A percentile compares a stretch with the other conserved stretches of the same genome.
phyloP scores from a whole-genome alignment of 768 basidiomycete species.

The Tricholoma matsutake region DNA sequence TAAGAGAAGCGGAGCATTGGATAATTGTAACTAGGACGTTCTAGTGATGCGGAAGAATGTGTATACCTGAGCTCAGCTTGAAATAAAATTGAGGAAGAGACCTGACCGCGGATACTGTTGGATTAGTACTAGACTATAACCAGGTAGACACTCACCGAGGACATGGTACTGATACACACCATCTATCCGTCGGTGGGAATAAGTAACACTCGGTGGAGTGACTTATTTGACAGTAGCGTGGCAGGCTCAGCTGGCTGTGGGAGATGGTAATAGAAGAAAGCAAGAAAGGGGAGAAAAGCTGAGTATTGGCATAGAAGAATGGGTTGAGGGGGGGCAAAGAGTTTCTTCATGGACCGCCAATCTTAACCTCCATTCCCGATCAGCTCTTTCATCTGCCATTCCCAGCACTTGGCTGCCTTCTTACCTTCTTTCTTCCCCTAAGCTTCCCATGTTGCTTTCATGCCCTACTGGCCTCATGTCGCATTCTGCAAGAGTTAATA shows the following conservation, averaged over 20 bases:
- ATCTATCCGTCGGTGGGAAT: neutral
- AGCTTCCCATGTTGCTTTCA: neutral
- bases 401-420: neutral
- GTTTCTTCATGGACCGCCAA: constrained; percentile 2
- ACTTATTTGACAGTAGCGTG: neutral
- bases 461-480: neutral
- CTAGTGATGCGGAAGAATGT: neutral
- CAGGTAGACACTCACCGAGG: neutral
- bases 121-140: neutral
- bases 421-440: constrained; percentile 2
- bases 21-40: constrained; percentile 8
- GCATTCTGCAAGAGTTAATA: neutral
- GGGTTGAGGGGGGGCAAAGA: neutral
- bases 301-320: neutral
- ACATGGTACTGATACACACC: neutral
- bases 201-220: neutral
- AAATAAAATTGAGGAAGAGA: neutral
- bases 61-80: neutral
- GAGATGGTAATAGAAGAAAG: neutral
- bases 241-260: neutral
- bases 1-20: constrained; percentile 15
- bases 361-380: constrained; percentile 4
- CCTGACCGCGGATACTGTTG: constrained; percentile 1
- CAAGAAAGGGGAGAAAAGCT: neutral
- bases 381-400: constrained; percentile 3